A percentile compares a stretch with the other conserved stretches of the same genome.
Evolutionary conservation across 106 monocot genomes (phyloP).

Genomic region (Dendrobium officinale): DNA sequence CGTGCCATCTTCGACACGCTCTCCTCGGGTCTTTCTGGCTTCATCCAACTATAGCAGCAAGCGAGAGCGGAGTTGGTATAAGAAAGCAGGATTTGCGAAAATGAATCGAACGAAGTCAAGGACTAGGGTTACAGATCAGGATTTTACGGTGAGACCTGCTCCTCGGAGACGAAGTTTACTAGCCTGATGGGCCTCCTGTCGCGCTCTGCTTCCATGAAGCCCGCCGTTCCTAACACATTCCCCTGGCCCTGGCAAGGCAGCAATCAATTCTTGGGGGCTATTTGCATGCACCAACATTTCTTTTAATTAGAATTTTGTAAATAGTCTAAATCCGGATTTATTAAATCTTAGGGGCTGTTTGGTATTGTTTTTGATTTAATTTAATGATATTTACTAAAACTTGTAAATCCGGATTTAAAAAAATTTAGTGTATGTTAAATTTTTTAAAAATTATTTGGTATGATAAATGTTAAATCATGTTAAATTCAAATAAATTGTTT

Average conservation of each 20-base stretch:
- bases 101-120: background rate
- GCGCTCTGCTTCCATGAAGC: constrained; percentile 21
- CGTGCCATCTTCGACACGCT: constrained; percentile 78
- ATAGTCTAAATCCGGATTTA: no score
- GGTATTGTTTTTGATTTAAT: no score
- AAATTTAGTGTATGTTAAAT: no score
- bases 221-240: background rate
- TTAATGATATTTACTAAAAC: no score
- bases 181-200: constrained; percentile 39
- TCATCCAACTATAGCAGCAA: constrained; percentile 45
- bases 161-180: constrained; percentile 80
- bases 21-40: constrained; percentile 65
- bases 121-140: constrained; percentile 9
- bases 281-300: no score
- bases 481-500: no score
- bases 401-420: no score
- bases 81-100: background rate
- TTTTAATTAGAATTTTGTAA: no score
- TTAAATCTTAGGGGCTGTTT: no score
- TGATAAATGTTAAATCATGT: no score
- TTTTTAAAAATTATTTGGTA: no score
- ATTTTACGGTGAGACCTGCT: constrained; percentile 33
- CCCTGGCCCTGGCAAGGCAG: background rate
- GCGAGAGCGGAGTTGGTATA: background rate
- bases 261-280: no score